These are phyloP conservation scores for Hortaea sp. DNA, from an alignment of 2,329 filamentous ascomycete genomes.

Conservation along the genomic window DNA sequence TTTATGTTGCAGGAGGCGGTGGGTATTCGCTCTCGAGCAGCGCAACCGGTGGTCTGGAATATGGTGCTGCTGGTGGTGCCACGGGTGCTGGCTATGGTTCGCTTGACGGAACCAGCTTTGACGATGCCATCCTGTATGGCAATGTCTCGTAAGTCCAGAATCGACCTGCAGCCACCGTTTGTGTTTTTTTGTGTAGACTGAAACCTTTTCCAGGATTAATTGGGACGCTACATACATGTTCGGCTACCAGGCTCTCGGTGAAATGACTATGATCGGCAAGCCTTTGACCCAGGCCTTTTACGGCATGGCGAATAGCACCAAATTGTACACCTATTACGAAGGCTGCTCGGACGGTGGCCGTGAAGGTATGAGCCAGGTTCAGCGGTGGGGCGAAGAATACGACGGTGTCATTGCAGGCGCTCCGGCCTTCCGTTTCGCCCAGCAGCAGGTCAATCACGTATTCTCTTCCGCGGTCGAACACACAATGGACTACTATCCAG, in stretches of 20 bases:
- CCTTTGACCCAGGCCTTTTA: slow-evolving; percentile 33
- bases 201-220: slow-evolving; percentile 21
- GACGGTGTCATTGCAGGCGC: slow-evolving; percentile 39
- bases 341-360: slow-evolving; percentile 46
- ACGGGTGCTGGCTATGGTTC: too few relatives aligned
- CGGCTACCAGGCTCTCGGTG: slow-evolving; percentile 41
- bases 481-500: slow-evolving; percentile 32
- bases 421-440: slow-evolving; percentile 37
- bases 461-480: slow-evolving; percentile 31
- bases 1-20: too few relatives aligned
- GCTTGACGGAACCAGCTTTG: too few relatives aligned
- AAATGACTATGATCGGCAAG: slow-evolving; percentile 42
- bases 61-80: too few relatives aligned
- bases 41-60: too few relatives aligned
- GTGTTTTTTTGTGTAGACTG: too few relatives aligned
- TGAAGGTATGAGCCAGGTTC: slow-evolving; percentile 41
- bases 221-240: slow-evolving; percentile 43
- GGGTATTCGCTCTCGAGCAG: too few relatives aligned
- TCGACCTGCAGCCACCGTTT: too few relatives aligned
- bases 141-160: too few relatives aligned
- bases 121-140: too few relatives aligned
- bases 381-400: slow-evolving; percentile 41
- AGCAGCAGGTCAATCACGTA: slow-evolving; percentile 39
- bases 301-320: slow-evolving; percentile 11
- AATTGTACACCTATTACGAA: slow-evolving; percentile 41